Percentiles rank a stretch among this genome's conserved stretches.
Evolutionary conservation across 176 grass and related monocot species (phyloP).

Genomic region (Musa beccarii): DNA sequence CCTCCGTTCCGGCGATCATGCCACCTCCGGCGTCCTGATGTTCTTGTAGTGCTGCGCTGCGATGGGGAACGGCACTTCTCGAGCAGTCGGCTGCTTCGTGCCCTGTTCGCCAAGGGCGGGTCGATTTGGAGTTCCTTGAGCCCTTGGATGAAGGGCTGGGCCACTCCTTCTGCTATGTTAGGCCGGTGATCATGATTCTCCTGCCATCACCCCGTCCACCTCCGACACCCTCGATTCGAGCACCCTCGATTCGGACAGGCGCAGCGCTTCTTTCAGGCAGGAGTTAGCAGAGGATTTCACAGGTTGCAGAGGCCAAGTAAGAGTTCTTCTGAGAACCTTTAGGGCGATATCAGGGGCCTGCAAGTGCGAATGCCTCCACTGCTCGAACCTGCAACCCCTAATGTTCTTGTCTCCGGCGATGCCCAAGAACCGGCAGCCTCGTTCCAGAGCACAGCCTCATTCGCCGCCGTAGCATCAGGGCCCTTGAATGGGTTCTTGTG

Average conservation of each 20-base stretch:
- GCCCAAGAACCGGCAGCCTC: constrained; percentile 57
- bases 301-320: constrained; percentile 30
- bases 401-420: constrained; percentile 36
- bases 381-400: constrained; percentile 57
- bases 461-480: constrained; percentile 63
- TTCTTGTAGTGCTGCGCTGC: constrained; percentile 11
- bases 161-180: constrained; percentile 87
- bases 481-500: constrained; percentile 69
- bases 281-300: constrained; percentile 38
- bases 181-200: constrained; percentile 60
- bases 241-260: constrained; percentile 63
- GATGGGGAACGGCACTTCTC: constrained; percentile 88
- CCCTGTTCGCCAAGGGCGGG: constrained; percentile 45
- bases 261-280: constrained; percentile 58
- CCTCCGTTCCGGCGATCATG: background rate
- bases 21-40: constrained; percentile 11
- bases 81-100: constrained; percentile 79
- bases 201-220: constrained; percentile 64
- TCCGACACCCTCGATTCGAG: constrained; percentile 75
- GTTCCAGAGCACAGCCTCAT: constrained; percentile 78
- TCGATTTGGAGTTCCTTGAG: constrained; percentile 69
- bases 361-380: constrained; percentile 71
- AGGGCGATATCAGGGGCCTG: constrained; percentile 78
- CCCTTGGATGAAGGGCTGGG: constrained; percentile 85
- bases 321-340: constrained; percentile 62